These are phyloP conservation scores for Lipomyces yamanashiensis DNA, from an alignment of 805 yeast species.

Conservation along the genomic window DNA sequence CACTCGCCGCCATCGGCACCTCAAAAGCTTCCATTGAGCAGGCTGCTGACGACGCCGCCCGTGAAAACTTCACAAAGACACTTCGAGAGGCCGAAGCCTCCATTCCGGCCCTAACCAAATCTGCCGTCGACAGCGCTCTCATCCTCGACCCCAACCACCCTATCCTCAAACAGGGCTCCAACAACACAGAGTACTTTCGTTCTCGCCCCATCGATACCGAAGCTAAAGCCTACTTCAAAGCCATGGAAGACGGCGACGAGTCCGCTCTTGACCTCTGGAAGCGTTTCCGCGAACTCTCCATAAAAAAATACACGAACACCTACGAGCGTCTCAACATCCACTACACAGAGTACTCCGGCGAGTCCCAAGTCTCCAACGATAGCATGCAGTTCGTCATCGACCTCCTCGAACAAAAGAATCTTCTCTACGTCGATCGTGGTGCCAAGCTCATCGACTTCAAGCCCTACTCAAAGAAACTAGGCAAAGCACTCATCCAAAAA, in stretches of 20 bases:
- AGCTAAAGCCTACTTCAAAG: slow-evolving; percentile 86
- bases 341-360: slow-evolving; percentile 92
- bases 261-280: slow-evolving; percentile 78
- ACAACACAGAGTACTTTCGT: slow-evolving; percentile 24
- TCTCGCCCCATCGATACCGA: slow-evolving; percentile 63
- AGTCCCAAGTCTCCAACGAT: slow-evolving; percentile 84
- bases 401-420: slow-evolving; percentile 64
- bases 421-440: slow-evolving; percentile 86
- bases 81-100: slow-evolving; percentile 15
- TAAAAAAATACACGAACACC: slow-evolving; percentile 81
- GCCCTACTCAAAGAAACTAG: slow-evolving; percentile 84
- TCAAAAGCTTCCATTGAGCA: slow-evolving; percentile 21
- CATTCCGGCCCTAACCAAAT: slow-evolving; percentile 29
- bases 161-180: neutral
- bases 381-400: slow-evolving; percentile 69
- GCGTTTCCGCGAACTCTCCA: slow-evolving; percentile 87
- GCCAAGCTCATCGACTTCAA: slow-evolving; percentile 87
- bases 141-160: slow-evolving; percentile 23
- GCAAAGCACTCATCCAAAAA: slow-evolving; percentile 90
- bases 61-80: slow-evolving; percentile 33
- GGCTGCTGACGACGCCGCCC: neutral
- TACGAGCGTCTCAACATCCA: slow-evolving; percentile 89
- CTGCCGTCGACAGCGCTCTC: slow-evolving; percentile 24
- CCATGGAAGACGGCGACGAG: slow-evolving; percentile 92
- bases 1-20: slow-evolving; percentile 55